These are phyloP conservation scores for Coemansia sp. DNA, from an alignment of 192 early-diverging fungal genomes.

Conservation along the genomic window DNA sequence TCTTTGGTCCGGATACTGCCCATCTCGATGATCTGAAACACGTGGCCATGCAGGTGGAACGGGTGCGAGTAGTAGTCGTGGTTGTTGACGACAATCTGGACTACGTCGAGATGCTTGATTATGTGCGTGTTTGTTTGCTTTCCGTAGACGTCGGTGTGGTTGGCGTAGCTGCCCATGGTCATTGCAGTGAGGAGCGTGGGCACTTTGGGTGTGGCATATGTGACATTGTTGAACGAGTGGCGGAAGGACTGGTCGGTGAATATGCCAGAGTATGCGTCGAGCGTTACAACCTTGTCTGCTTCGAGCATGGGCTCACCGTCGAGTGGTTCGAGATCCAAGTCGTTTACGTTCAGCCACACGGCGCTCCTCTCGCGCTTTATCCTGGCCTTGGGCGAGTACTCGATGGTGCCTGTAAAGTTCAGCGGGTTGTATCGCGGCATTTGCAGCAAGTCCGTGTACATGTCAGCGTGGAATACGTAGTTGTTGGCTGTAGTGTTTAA, in stretches of 20 bases:
- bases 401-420: conserved; percentile 64
- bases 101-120: conserved; percentile 62
- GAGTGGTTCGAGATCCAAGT: conserved; percentile 63
- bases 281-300: conserved; percentile 50
- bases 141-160: conserved; percentile 63
- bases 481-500: conserved; percentile 59
- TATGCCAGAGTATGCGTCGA: conserved; percentile 60
- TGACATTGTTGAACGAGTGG: conserved; percentile 77
- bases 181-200: conserved; percentile 68
- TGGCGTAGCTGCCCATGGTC: conserved; percentile 57
- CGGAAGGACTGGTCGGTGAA: conserved; percentile 78
- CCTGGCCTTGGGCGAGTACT: conserved; percentile 46
- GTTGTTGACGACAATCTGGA: conserved; percentile 77
- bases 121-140: conserved; percentile 63
- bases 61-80: conserved; percentile 73
- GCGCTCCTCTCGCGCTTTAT: conserved; percentile 6
- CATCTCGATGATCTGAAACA: conserved; percentile 74
- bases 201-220: conserved; percentile 63
- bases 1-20: conserved; percentile 51
- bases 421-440: conserved; percentile 53
- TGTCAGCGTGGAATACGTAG: conserved; percentile 73
- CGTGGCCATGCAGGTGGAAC: conserved; percentile 89
- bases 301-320: conserved; percentile 37
- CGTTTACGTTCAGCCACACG: conserved; percentile 52
- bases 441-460: conserved; percentile 74